phyloP scores from a whole-genome alignment of 495 filamentous ascomycete species.

The Tetracladium setigerum region DNA sequence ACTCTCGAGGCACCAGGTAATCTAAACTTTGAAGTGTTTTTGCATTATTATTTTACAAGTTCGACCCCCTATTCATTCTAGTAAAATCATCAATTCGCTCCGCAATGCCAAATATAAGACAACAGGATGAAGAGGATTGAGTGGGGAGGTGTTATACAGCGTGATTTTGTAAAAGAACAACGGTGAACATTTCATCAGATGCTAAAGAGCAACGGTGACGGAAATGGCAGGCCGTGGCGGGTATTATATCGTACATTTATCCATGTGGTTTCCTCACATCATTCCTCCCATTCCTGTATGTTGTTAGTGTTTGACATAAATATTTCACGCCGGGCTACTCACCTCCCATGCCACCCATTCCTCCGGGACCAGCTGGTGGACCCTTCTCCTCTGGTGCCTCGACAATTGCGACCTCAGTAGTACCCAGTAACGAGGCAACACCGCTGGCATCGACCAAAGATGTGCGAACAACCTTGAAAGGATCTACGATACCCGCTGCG shows the following conservation, averaged over 20 bases:
- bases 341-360: slow-evolving; percentile 67
- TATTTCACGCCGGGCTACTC: slow-evolving; percentile 20
- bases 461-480: slow-evolving; percentile 97
- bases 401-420: slow-evolving; percentile 94
- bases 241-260: slow-evolving; percentile 14
- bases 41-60: slow-evolving; percentile 20
- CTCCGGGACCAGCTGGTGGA: slow-evolving; percentile 48
- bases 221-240: slow-evolving; percentile 4
- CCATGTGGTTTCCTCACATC: slow-evolving; percentile 33
- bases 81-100: slow-evolving; percentile 17
- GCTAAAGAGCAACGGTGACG: slow-evolving; percentile 5
- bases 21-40: slow-evolving; percentile 13
- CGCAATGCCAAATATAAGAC: slow-evolving; percentile 22
- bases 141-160: slow-evolving; percentile 24
- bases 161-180: slow-evolving; percentile 6
- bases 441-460: slow-evolving; percentile 90
- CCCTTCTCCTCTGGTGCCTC: slow-evolving; percentile 90
- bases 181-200: slow-evolving; percentile 5
- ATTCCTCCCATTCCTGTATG: slow-evolving; percentile 34
- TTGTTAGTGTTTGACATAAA: slow-evolving; percentile 6
- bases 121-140: slow-evolving; percentile 18
- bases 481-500: slow-evolving; percentile 89
- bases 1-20: not conserved
- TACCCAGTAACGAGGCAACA: slow-evolving; percentile 94
- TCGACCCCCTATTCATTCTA: not conserved